Evolutionary conservation across 108 stramenopile species (phyloP).

Genomic region (Hondaea fermentalgiana): DNA sequence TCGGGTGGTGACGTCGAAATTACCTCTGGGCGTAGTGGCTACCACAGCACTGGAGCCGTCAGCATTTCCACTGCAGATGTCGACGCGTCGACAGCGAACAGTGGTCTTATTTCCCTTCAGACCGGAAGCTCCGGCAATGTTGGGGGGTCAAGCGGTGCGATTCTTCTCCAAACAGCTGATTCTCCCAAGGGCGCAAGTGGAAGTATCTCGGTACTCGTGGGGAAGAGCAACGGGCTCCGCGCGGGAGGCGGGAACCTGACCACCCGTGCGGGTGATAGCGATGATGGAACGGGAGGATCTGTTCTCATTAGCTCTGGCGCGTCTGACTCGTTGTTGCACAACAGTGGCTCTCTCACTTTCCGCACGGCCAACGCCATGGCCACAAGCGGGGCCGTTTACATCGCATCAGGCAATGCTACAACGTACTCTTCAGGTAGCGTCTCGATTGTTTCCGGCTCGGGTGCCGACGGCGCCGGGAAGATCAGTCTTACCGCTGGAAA

Average conservation of each 20-base stretch:
- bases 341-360: not conserved
- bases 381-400: not conserved
- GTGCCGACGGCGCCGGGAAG: not conserved
- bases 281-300: not conserved
- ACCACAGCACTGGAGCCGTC: slow-evolving; percentile 23
- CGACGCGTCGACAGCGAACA: not conserved
- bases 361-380: not conserved
- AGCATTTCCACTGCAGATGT: slow-evolving; percentile 26
- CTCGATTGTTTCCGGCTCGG: not conserved
- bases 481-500: not conserved
- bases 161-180: slow-evolving; percentile 21
- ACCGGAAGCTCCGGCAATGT: not conserved
- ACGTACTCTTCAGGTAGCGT: not conserved
- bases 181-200: slow-evolving; percentile 24
- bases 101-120: not conserved
- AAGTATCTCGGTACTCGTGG: not conserved
- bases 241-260: not conserved
- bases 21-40: slow-evolving; percentile 24
- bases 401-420: not conserved
- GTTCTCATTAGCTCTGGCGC: not conserved
- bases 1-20: slow-evolving; percentile 29
- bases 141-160: slow-evolving; percentile 25
- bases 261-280: not conserved
- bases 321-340: not conserved
- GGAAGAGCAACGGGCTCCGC: slow-evolving; percentile 13